These are phyloP conservation scores for Stemphylium lycopersici DNA, from an alignment of 2,329 filamentous ascomycete genomes.

Conservation along the genomic window DNA sequence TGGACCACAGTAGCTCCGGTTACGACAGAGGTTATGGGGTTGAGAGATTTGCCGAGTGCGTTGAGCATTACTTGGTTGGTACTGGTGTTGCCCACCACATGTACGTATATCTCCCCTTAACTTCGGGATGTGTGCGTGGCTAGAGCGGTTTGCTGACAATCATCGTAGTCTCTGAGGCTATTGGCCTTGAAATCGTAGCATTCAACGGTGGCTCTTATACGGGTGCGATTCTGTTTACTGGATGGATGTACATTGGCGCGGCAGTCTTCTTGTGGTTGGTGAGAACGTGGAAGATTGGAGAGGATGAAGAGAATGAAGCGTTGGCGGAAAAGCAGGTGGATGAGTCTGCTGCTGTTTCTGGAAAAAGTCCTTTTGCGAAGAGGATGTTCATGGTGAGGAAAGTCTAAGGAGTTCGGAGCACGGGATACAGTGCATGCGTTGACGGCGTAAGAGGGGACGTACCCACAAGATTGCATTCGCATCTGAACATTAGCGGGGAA, in stretches of 20 bases:
- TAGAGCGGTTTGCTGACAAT: constrained; percentile 6
- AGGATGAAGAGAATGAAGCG: constrained; percentile 53
- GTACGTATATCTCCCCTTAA: constrained; percentile 35
- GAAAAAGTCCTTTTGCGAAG: constrained; percentile 32
- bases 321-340: constrained; percentile 33
- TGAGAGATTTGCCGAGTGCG: constrained; percentile 70
- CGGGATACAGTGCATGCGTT: neutral
- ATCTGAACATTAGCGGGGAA: neutral
- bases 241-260: constrained; percentile 66
- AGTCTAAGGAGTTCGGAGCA: constrained; percentile 22
- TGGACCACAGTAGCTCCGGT: constrained; percentile 70
- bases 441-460: neutral
- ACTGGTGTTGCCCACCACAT: constrained; percentile 73
- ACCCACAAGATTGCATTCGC: neutral
- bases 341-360: constrained; percentile 29
- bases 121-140: neutral
- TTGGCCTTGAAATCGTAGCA: constrained; percentile 61
- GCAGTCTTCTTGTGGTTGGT: constrained; percentile 61
- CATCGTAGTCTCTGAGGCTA: constrained; percentile 57
- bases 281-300: constrained; percentile 65
- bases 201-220: constrained; percentile 59
- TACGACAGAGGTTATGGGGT: constrained; percentile 74
- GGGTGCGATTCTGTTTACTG: constrained; percentile 65
- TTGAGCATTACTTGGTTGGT: constrained; percentile 75
- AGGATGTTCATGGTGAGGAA: constrained; percentile 40